Percentiles rank a stretch among this genome's conserved stretches.
Conservation (phyloP, 2,329 filamentous ascomycete species). For the Fusarium papillatum region DNA sequence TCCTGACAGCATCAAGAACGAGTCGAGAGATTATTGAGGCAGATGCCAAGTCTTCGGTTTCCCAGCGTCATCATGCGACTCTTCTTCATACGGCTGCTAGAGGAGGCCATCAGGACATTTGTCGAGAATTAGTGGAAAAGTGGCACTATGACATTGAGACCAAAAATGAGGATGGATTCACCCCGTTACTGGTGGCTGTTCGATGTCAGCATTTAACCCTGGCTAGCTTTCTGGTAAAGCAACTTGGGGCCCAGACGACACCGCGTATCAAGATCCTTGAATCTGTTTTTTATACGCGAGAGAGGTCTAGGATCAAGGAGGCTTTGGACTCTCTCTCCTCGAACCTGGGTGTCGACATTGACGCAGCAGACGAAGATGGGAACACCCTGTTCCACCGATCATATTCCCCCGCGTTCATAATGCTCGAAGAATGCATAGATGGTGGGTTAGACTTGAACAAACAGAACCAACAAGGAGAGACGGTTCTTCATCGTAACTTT, state of each 20-base stretch:
- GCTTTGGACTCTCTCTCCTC: not conserved
- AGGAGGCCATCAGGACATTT: not conserved
- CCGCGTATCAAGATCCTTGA: not conserved
- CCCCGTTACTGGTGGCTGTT: not conserved
- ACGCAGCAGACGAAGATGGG: not conserved
- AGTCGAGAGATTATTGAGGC: not conserved
- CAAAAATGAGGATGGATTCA: fast-evolving
- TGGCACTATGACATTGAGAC: not conserved
- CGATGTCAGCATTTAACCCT: fast-evolving
- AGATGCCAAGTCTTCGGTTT: not conserved
- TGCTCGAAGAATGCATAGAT: not conserved
- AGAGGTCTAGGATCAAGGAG: not conserved
- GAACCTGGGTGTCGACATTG: not conserved
- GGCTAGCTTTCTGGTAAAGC: not conserved
- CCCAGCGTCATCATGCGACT: not conserved
- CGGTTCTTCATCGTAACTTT: not conserved
- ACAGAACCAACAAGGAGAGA: not conserved
- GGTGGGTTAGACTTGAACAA: not conserved
- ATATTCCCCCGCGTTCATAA: fast-evolving
- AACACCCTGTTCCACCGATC: not conserved
- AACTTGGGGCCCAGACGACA: not conserved
- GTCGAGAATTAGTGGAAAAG: not conserved
- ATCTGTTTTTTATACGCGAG: not conserved
- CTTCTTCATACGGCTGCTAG: not conserved
- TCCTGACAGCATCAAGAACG: not conserved